phyloP scores from a whole-genome alignment of 345 rosid genomes.

The Zanthoxylum bungeanum region DNA sequence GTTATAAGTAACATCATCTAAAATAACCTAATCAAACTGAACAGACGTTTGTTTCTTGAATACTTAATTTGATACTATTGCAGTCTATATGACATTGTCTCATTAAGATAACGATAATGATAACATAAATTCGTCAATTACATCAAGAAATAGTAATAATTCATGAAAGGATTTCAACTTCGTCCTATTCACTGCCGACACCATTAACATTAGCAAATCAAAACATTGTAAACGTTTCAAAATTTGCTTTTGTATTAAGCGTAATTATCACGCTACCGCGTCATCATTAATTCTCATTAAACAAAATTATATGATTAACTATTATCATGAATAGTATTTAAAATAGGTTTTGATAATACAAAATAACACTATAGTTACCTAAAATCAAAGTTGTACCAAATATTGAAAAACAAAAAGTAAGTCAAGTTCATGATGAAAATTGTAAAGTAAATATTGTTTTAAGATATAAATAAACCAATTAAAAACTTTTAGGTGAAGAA shows the following conservation, averaged over 20 bases:
- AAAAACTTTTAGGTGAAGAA: background rate
- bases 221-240: background rate
- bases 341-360: background rate
- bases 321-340: background rate
- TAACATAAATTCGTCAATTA: too few species aligned
- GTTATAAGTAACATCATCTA: too few species aligned
- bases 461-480: background rate
- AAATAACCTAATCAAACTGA: too few species aligned
- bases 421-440: constrained; percentile 3
- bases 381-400: background rate
- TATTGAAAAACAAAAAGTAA: background rate
- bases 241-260: background rate
- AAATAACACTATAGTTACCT: background rate
- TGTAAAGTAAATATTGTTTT: background rate
- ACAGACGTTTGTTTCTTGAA: too few species aligned
- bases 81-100: too few species aligned
- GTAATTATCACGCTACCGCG: background rate
- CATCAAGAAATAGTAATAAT: background rate
- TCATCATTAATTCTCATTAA: constrained; percentile 3
- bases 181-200: background rate
- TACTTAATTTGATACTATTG: too few species aligned
- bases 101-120: too few species aligned
- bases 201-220: background rate
- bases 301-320: background rate
- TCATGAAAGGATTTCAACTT: background rate